These are phyloP conservation scores for Lonicera japonica DNA, from an alignment of 129 eudicot species.

Conservation along the genomic window DNA sequence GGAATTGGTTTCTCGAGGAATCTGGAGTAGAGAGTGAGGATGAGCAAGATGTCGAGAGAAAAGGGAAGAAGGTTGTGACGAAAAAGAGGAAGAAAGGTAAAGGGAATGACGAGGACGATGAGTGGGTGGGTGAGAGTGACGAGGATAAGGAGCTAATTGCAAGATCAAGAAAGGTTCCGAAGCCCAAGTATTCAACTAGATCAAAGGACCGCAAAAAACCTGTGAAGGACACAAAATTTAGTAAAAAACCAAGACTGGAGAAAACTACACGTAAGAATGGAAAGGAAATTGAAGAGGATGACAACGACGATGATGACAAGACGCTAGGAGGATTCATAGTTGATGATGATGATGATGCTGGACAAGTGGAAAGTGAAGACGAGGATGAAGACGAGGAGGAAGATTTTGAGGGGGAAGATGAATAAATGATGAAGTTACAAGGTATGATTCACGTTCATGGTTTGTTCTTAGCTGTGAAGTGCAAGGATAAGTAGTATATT, in stretches of 20 bases:
- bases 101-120: conserved; percentile 47
- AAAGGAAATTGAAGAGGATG: conserved; percentile 35
- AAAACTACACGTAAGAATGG: conserved; percentile 1
- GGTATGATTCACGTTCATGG: no score
- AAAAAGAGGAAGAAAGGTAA: conserved; percentile 43
- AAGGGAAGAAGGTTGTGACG: conserved; percentile 15
- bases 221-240: conserved; percentile 15
- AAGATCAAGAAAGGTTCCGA: conserved; percentile 33
- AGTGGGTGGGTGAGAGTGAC: conserved; percentile 77
- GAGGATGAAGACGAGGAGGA: conserved; percentile 67
- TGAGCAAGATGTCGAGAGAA: conserved; percentile 33
- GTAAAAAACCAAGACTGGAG: conserved; percentile 11
- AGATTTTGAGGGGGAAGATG: conserved; percentile 27
- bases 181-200: conserved; percentile 61
- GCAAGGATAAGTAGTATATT: no score
- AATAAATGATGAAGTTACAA: no score
- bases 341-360: conserved; percentile 43
- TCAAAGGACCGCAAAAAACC: conserved; percentile 44
- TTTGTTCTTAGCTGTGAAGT: no score
- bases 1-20: conserved; percentile 85
- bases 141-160: conserved; percentile 43
- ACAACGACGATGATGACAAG: conserved; percentile 51
- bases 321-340: conserved; percentile 79
- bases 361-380: conserved; percentile 28
- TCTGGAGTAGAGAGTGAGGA: conserved; percentile 40